Conservation (phyloP, 2,329 filamentous ascomycete genomes). For the Diplodia intermedia region DNA sequence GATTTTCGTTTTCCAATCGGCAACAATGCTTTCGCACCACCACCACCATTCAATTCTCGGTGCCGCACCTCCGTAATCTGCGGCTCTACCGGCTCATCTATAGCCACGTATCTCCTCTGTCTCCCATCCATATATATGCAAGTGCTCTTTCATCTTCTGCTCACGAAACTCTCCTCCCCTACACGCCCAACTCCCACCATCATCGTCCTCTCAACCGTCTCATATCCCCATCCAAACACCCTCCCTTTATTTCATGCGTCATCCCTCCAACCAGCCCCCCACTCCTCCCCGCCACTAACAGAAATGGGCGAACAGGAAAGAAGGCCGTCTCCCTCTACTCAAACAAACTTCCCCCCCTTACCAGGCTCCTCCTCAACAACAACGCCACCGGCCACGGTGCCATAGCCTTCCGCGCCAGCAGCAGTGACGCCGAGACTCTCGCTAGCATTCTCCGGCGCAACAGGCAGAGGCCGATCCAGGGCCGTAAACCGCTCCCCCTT, state of each 20-base stretch:
- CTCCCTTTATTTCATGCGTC: background rate
- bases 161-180: background rate
- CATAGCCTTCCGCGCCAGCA: conserved; percentile 3
- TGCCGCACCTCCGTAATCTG: too few species aligned
- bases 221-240: background rate
- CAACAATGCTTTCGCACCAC: too few species aligned
- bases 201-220: background rate
- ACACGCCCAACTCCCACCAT: background rate
- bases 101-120: background rate
- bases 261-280: background rate
- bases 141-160: background rate
- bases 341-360: conserved; percentile 11
- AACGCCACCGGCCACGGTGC: background rate
- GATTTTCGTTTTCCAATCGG: too few species aligned
- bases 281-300: background rate
- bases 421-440: background rate
- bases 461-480: conserved; percentile 62
- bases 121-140: background rate
- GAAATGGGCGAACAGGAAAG: background rate
- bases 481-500: conserved; percentile 70
- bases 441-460: background rate
- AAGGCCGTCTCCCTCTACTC: background rate
- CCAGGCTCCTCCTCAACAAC: conserved; percentile 8
- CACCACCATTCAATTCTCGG: too few species aligned
- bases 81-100: background rate